Percentiles rank a stretch among this genome's conserved stretches.
Conservation (phyloP, 495 filamentous ascomycete genomes). For the Staphylotrichum longicolle region DNA sequence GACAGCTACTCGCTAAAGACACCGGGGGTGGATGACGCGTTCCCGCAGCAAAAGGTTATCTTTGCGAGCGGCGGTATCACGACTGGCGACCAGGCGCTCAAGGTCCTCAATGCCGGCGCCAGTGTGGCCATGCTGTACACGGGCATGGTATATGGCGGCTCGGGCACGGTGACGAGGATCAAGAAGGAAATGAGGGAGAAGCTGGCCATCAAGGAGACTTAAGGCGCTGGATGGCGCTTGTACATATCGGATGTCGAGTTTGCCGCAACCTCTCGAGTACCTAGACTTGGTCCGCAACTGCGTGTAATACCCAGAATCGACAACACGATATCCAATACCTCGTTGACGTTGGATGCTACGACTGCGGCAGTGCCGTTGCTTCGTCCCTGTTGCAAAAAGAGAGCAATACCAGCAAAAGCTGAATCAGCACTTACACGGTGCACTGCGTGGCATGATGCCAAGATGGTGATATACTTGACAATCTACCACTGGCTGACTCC, state of each 20-base stretch:
- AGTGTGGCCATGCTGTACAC: conserved; percentile 85
- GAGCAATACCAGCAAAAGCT: background rate
- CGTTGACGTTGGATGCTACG: too few relatives aligned
- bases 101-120: conserved; percentile 79
- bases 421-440: background rate
- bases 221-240: background rate
- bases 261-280: background rate
- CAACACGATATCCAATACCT: too few relatives aligned
- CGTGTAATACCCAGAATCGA: too few relatives aligned
- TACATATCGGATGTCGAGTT: background rate
- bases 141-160: conserved; percentile 76
- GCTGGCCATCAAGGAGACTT: conserved; percentile 21
- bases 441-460: background rate
- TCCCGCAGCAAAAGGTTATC: conserved; percentile 65
- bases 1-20: conserved; percentile 50
- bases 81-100: conserved; percentile 74
- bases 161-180: conserved; percentile 79
- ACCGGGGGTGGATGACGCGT: conserved; percentile 22
- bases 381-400: background rate
- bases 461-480: background rate
- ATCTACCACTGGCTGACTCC: background rate
- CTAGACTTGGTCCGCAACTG: too few relatives aligned
- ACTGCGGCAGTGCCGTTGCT: too few relatives aligned
- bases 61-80: conserved; percentile 92
- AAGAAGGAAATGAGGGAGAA: conserved; percentile 77